Base-by-base conservation (phyloP, 1,284 basidiomycete genomes). In the Heterobasidion parviporum region DNA sequence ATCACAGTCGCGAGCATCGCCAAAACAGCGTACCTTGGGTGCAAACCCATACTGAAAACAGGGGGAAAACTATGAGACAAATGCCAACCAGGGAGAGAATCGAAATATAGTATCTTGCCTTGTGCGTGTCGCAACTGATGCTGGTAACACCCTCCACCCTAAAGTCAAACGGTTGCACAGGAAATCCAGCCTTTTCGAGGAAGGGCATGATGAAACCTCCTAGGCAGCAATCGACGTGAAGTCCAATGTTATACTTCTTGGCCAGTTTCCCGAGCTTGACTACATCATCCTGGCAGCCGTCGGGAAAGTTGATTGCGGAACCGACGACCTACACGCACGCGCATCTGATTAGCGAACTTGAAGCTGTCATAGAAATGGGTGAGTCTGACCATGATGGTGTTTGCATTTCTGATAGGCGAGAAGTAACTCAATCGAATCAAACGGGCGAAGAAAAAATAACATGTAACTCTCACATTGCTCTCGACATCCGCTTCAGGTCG, bases 151-250 rank as follows among this genome's bases (percentile, higher is more conserved):
- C 94, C 7, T 81, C 77, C 0, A 97, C 85, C n/a, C 85, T 74
- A 69, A 98, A 98, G 70, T 97, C 94, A 64, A 96, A 97, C 1
- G 67, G 68, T 57, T 64, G 61, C 8, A 69, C 65, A 5, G 71
- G 64, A 63, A 72, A 76, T 1, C 75, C 76, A 6, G 74, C 73
- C 58, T 76, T 70, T 62, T 91, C 87, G 43, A 97, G 78, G 77
- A 92, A 98, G 0, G 94, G 91, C 61, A 97, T 81, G 62, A 97
- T 88, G 72, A 97, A 96, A 53, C 88, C 90, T 2, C 94, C 94
- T 15, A 97, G 77, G 69, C 94, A 97, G 69, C 92, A 94, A 64
- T 95, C 92, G 58, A 97, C 95, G 68, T 99, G 97, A 32, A 98
- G 72, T 2, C 94, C 92, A 56, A 95, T 79, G 20, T 89, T 87